Conservation (phyloP, 2,329 filamentous ascomycete genomes). For the Helotiales sp. region DNA sequence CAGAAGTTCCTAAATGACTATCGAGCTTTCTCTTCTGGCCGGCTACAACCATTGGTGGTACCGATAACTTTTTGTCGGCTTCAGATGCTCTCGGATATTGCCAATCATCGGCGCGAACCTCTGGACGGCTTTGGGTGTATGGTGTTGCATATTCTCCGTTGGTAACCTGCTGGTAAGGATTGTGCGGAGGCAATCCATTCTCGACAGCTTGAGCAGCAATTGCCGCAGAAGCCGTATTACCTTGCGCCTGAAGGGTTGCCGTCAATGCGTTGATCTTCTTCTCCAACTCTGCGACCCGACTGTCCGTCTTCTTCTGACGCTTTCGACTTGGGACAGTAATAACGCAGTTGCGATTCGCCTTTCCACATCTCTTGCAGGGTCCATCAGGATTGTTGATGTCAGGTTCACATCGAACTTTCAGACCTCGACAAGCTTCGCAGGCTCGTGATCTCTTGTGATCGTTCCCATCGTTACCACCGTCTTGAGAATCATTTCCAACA, state of each 20-base stretch:
- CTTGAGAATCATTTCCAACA: slow-evolving; percentile 17
- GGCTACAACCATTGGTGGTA: slow-evolving; percentile 43
- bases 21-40: slow-evolving; percentile 44
- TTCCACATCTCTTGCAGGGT: slow-evolving; percentile 48
- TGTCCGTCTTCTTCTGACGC: slow-evolving; percentile 51
- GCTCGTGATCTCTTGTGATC: slow-evolving; percentile 46
- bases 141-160: slow-evolving; percentile 38
- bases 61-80: slow-evolving; percentile 33
- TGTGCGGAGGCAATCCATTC: slow-evolving; percentile 20
- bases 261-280: slow-evolving; percentile 50
- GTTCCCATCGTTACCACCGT: slow-evolving; percentile 28
- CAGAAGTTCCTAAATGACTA: slow-evolving; percentile 27
- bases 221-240: slow-evolving; percentile 9
- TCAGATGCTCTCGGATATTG: slow-evolving; percentile 38
- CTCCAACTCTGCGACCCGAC: slow-evolving; percentile 51
- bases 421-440: slow-evolving; percentile 49
- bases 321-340: slow-evolving; percentile 49
- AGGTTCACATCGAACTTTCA: slow-evolving; percentile 50
- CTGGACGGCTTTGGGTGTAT: slow-evolving; percentile 31
- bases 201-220: not conserved
- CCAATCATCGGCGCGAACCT: slow-evolving; percentile 37
- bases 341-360: slow-evolving; percentile 47
- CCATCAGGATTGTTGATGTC: slow-evolving; percentile 42
- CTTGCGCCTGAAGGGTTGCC: slow-evolving; percentile 44
- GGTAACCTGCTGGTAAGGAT: slow-evolving; percentile 43